Conservation (phyloP, 805 yeast species). For the Barnettozyma sucrosica region DNA sequence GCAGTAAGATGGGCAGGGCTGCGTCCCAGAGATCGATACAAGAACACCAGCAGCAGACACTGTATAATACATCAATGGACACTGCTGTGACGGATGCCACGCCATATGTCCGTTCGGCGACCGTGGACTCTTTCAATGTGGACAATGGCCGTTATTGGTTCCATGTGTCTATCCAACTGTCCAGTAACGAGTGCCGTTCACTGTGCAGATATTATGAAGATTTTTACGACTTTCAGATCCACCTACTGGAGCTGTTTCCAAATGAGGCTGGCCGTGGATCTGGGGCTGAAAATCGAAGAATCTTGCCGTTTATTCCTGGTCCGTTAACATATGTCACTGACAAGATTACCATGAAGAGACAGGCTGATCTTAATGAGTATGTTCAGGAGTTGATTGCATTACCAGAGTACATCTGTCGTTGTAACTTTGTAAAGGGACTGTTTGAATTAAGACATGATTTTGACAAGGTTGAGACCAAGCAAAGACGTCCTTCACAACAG, state of each 20-base stretch:
- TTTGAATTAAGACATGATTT: constrained; percentile 48
- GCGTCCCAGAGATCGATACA: not conserved
- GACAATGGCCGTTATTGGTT: constrained; percentile 91
- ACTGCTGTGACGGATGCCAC: constrained; percentile 9
- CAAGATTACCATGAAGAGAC: constrained; percentile 49
- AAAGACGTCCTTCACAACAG: constrained; percentile 2
- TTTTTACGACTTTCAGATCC: constrained; percentile 89
- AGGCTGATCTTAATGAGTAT: constrained; percentile 50
- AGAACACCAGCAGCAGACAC: constrained; percentile 7
- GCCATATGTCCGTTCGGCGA: constrained; percentile 38
- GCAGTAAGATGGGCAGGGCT: not conserved
- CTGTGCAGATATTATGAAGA: constrained; percentile 91
- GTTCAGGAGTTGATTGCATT: constrained; percentile 56
- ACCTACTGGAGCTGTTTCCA: constrained; percentile 76
- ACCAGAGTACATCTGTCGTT: constrained; percentile 71
- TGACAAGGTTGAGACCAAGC: constrained; percentile 24
- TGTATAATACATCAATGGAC: constrained; percentile 8
- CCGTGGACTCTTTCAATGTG: constrained; percentile 72
- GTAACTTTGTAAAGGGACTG: constrained; percentile 60
- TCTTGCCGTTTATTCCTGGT: constrained; percentile 92
- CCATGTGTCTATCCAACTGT: constrained; percentile 58
- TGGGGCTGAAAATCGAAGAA: constrained; percentile 59
- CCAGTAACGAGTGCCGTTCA: constrained; percentile 62
- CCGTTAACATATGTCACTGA: constrained; percentile 91
- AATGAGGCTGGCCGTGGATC: constrained; percentile 83